Conservation (phyloP, 2,329 filamentous ascomycete genomes). For the Botrytis medusae region DNA sequence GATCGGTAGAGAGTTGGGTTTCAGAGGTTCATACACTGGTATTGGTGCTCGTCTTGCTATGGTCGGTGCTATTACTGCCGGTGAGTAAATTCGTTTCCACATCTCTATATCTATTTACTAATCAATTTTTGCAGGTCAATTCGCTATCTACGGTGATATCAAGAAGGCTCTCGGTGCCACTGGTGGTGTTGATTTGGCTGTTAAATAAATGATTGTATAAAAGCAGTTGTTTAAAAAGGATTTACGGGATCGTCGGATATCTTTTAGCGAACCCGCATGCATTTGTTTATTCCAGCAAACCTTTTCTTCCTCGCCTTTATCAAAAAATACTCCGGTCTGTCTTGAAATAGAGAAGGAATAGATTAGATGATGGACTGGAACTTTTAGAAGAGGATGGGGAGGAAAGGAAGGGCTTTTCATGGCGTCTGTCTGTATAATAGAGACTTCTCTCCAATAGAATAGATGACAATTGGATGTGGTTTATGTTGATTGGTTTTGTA, state of each 20-base stretch:
- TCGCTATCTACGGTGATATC: conserved; percentile 81
- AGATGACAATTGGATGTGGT: conserved; percentile 18
- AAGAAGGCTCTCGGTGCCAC: conserved; percentile 70
- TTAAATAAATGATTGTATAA: conserved; percentile 36
- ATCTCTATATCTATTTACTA: background rate
- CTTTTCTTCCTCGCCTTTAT: background rate
- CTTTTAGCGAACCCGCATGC: conserved; percentile 16
- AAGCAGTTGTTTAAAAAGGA: conserved; percentile 32
- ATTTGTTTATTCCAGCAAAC: conserved; percentile 7
- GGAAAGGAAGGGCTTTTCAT: background rate
- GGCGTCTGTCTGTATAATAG: conserved; percentile 18
- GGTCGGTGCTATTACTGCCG: conserved; percentile 23
- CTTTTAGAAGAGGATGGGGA: background rate
- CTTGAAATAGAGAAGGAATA: conserved; percentile 15
- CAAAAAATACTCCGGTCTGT: background rate
- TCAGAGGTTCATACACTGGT: conserved; percentile 76
- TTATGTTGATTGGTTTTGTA: background rate
- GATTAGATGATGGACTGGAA: conserved; percentile 10
- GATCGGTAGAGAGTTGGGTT: conserved; percentile 82
- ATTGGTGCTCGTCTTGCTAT: conserved; percentile 63
- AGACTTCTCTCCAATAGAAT: conserved; percentile 18
- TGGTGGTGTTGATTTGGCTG: conserved; percentile 70
- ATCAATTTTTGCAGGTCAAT: conserved; percentile 61
- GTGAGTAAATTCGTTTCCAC: background rate
- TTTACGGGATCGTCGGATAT: conserved; percentile 11